These are phyloP conservation scores for Cercospora nicotianae DNA, from an alignment of 2,329 filamentous ascomycete species.

Conservation along the genomic window DNA sequence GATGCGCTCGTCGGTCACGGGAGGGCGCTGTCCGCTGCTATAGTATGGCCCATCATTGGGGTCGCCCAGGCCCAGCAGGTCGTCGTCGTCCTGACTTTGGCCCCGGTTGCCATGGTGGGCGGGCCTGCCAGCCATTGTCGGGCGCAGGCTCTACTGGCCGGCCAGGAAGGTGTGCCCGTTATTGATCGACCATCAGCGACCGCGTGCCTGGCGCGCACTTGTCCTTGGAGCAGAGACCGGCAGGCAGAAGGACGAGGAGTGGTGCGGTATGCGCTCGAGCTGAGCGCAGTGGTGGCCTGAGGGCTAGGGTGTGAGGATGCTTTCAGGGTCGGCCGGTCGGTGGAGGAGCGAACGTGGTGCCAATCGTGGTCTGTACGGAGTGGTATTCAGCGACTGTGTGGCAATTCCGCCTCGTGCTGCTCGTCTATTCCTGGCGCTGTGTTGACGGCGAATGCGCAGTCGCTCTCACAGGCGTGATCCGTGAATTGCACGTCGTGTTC, in stretches of 20 bases:
- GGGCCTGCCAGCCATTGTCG: conserved; percentile 55
- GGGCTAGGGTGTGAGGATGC: conserved; percentile 2
- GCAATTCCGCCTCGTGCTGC: background rate
- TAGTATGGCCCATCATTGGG: conserved; percentile 67
- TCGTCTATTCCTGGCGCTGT: background rate
- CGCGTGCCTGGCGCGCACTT: background rate
- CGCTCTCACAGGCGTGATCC: conserved; percentile 1
- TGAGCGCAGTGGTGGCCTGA: conserved; percentile 3
- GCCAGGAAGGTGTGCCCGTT: conserved; percentile 19
- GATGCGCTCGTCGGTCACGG: conserved; percentile 78
- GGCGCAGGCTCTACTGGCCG: conserved; percentile 18
- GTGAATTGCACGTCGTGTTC: conserved; percentile 3
- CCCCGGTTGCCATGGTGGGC: conserved; percentile 47
- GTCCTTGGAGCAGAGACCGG: background rate
- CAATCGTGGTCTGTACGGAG: background rate
- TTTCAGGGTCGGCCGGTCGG: background rate
- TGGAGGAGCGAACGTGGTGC: conserved; percentile 2
- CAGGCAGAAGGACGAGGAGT: background rate
- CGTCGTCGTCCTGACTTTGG: conserved; percentile 36
- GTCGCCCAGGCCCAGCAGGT: conserved; percentile 68
- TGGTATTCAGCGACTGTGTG: background rate
- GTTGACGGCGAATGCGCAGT: background rate
- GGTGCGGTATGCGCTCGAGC: conserved; percentile 1
- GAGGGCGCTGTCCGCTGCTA: conserved; percentile 71
- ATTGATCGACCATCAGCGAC: conserved; percentile 23